Base-by-base conservation (phyloP, 306 rosid genomes). In the Arachis stenosperma region DNA sequence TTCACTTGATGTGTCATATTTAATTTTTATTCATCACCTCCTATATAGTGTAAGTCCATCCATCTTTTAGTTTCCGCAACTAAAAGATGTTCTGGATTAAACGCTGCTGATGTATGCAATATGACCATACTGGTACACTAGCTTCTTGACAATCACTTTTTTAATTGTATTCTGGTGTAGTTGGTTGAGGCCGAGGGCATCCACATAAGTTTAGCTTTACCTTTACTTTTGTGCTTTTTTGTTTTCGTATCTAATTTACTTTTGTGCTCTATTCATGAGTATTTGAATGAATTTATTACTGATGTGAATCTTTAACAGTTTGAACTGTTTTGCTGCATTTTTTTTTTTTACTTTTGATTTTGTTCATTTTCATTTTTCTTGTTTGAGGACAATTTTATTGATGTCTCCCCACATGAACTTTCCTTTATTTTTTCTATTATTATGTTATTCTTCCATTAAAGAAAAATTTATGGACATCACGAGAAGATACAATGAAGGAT, bases 1-100 rank as follows among this genome's bases (percentile, higher is more conserved):
- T 71, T 33, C 50, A 65, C 73, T 84, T 67, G 56, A 76, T 78
- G 73, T 50, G 22, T 75, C 65, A 4, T 55, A 52, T 46, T 5
- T 54, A 37, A 59, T 69, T 75, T 44, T 57, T 48, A 74, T 50
- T 70, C 52, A 78, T 62, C 69, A 67, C 61, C 70, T 70, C 64
- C 13, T 60, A 9, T 55, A 39, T 22, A 9, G 37, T 33, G 22
- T 30, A 40, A 53, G 46, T 37, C 53, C 55, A 12, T 75, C 15
- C 61, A 73, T 55, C 59, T 61, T 58, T 48, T 51, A 46, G 56
- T 57, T 69, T 59, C 62, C 64, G 78, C 56, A 64, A 61, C 76
- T 75, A 43, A 40, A 44, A 46, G 55, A 46, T 71, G 60, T 44
- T 30, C 22, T 66, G 58, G 72, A 17, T 65, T 66, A 39, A 55